A percentile compares a stretch with the other conserved stretches of the same genome.
These are phyloP conservation scores for Albugo candida DNA, from an alignment of 352 stramenopile genomes.

Conservation along the genomic window DNA sequence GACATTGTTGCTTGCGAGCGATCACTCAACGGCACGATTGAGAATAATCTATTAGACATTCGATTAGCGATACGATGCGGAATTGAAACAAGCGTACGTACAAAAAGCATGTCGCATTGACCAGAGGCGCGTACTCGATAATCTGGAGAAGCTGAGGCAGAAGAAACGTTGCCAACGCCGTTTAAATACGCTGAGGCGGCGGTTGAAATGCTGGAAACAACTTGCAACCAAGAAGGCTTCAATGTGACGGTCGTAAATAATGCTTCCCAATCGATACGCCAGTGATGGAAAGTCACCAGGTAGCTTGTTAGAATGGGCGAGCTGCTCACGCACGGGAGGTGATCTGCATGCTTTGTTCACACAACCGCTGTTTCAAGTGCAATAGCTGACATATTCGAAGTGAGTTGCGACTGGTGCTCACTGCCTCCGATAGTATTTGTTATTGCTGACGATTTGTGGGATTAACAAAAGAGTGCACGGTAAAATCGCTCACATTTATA, in stretches of 20 bases:
- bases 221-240: slow-evolving; percentile 45
- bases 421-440: no score
- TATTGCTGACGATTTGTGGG: no score
- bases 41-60: neutral
- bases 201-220: slow-evolving; percentile 56
- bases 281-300: slow-evolving; percentile 66
- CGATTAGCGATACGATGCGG: neutral
- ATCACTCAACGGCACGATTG: neutral
- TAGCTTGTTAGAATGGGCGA: no score
- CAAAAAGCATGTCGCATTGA: slow-evolving; percentile 67
- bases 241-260: slow-evolving; percentile 52
- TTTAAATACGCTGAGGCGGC: slow-evolving; percentile 50
- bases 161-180: slow-evolving; percentile 52
- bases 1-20: neutral
- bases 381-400: no score
- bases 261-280: slow-evolving; percentile 55
- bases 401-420: no score
- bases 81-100: slow-evolving; percentile 6
- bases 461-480: no score
- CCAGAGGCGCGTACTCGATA: slow-evolving; percentile 56
- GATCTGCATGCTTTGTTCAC: no score
- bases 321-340: no score
- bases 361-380: no score
- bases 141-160: slow-evolving; percentile 52
- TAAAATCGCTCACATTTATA: no score